phyloP scores from a whole-genome alignment of 2,329 filamentous ascomycete genomes.

The Xylariaceae sp. region DNA sequence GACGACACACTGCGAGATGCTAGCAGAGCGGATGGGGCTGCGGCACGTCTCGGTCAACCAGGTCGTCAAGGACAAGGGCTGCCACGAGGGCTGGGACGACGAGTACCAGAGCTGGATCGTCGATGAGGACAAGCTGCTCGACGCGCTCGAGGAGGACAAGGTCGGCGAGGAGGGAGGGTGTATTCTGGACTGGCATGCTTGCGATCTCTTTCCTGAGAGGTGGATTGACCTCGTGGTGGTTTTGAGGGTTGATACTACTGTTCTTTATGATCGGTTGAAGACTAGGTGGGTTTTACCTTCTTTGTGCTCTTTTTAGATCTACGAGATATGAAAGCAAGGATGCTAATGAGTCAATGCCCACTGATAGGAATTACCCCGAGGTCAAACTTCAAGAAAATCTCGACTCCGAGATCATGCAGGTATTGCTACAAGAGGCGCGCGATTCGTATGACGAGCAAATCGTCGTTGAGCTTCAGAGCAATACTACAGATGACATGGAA shows the following conservation, averaged over 20 bases:
- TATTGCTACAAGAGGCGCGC: constrained; percentile 82
- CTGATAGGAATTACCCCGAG: constrained; percentile 69
- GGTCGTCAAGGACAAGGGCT: constrained; percentile 81
- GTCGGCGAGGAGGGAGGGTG: constrained; percentile 75
- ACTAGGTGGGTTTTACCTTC: constrained; percentile 50
- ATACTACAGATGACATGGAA: constrained; percentile 80
- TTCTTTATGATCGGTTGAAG: constrained; percentile 79
- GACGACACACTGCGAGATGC: constrained; percentile 81
- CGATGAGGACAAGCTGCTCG: constrained; percentile 93
- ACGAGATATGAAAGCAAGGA: not conserved
- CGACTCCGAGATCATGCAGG: constrained; percentile 96
- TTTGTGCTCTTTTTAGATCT: not conserved
- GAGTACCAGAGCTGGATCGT: constrained; percentile 87
- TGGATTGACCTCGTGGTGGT: constrained; percentile 97
- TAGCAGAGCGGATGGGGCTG: constrained; percentile 72
- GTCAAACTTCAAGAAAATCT: constrained; percentile 92
- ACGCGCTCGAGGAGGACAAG: constrained; percentile 80
- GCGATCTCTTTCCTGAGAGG: constrained; percentile 86
- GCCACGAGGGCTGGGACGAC: constrained; percentile 84
- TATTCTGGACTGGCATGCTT: constrained; percentile 97
- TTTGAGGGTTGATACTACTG: constrained; percentile 71
- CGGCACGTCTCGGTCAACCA: constrained; percentile 86
- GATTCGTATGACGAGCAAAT: constrained; percentile 84
- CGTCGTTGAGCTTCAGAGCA: constrained; percentile 83
- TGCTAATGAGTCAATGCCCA: not conserved